Evolutionary conservation across 176 grass and related monocot species (phyloP).

Genomic region (Chloris gayana): DNA sequence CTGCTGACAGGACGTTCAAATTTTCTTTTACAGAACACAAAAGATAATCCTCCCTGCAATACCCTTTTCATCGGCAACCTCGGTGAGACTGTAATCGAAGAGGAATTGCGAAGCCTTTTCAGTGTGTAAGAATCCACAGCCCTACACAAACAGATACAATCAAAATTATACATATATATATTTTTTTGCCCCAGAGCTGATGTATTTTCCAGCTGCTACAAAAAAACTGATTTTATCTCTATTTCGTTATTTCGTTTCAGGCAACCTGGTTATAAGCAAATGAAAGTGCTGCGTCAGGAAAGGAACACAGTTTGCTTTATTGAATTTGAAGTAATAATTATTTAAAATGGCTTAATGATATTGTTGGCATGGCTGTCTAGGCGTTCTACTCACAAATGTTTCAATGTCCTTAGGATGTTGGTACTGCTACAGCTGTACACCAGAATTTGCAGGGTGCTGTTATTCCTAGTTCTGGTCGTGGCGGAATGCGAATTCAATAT

Average conservation of each 20-base stretch:
- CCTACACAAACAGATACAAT: not conserved
- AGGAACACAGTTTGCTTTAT: slow-evolving; percentile 99
- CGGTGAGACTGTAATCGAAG: slow-evolving; percentile 97
- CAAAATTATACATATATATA: slow-evolving; percentile 5
- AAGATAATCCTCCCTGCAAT: slow-evolving; percentile 98
- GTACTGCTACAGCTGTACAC: slow-evolving; percentile 72
- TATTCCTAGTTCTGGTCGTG: slow-evolving; percentile 94
- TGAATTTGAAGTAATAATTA: slow-evolving; percentile 84
- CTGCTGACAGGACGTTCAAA: not conserved
- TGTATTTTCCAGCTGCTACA: not conserved
- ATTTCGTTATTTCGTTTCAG: slow-evolving; percentile 44
- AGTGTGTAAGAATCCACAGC: slow-evolving; percentile 64
- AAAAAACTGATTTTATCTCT: slow-evolving; percentile 11
- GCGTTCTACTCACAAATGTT: slow-evolving; percentile 24
- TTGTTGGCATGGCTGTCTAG: slow-evolving; percentile 3
- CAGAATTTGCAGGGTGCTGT: slow-evolving; percentile 95
- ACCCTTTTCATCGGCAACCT: slow-evolving; percentile 99
- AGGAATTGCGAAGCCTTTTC: slow-evolving; percentile 88
- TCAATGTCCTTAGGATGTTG: slow-evolving; percentile 64
- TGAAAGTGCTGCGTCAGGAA: slow-evolving; percentile 95
- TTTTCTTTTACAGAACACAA: slow-evolving; percentile 84
- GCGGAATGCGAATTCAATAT: slow-evolving; percentile 99
- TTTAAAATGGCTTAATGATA: slow-evolving; percentile 10
- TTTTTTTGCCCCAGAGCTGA: slow-evolving; percentile 8
- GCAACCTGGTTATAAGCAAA: slow-evolving; percentile 97